phyloP scores from a whole-genome alignment of 2,329 filamentous ascomycete genomes.

The Diplodia corticola region DNA sequence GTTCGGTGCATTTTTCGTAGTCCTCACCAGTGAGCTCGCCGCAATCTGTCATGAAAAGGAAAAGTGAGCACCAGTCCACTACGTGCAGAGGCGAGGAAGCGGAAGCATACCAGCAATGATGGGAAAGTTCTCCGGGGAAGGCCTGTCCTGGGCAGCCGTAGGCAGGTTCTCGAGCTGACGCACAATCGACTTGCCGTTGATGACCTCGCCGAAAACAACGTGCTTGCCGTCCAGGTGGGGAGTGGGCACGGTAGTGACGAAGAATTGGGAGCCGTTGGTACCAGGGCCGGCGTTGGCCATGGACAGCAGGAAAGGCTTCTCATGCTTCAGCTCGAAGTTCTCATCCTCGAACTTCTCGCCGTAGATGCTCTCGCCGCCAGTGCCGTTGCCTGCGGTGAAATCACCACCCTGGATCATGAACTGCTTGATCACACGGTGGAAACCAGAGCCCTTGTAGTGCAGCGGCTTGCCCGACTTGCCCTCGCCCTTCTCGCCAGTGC shows the following conservation, averaged over 20 bases:
- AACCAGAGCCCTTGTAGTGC: conserved; percentile 86
- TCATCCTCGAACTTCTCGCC: conserved; percentile 97
- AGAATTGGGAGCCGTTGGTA: conserved; percentile 98
- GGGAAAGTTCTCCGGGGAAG: conserved; percentile 60
- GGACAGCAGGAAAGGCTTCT: conserved; percentile 87
- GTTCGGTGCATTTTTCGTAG: conserved; percentile 65
- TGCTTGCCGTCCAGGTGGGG: conserved; percentile 95
- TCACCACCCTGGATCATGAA: conserved; percentile 99
- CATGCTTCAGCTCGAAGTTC: conserved; percentile 90
- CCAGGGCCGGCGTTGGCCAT: conserved; percentile 97
- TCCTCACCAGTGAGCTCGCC: conserved; percentile 77
- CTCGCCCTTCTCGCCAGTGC: conserved; percentile 89
- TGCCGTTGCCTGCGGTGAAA: conserved; percentile 92
- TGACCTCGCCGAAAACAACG: conserved; percentile 93
- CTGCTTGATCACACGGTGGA: conserved; percentile 96
- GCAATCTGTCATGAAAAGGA: conserved; percentile 64
- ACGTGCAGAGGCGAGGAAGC: not conserved
- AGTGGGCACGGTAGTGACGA: conserved; percentile 93
- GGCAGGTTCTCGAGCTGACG: conserved; percentile 84
- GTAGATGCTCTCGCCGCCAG: conserved; percentile 95
- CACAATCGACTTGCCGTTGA: conserved; percentile 87
- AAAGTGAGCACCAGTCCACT: conserved; percentile 1
- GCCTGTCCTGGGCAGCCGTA: conserved; percentile 76
- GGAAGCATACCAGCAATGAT: conserved; percentile 58
- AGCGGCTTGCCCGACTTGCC: conserved; percentile 81